Conservation (phyloP, 2,329 filamentous ascomycete species). For the Botrytis byssoidea region DNA sequence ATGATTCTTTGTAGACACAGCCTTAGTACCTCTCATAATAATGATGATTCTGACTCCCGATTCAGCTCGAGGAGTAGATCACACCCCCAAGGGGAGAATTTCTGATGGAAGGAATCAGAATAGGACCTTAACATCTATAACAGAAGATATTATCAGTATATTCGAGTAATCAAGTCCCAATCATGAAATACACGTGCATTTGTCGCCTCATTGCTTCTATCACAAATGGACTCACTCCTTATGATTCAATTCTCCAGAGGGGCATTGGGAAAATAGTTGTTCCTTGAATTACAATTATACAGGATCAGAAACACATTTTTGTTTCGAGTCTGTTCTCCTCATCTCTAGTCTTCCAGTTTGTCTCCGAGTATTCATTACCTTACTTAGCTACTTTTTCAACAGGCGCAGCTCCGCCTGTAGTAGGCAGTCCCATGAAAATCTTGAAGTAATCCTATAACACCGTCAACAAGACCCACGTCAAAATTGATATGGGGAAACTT, state of each 20-base stretch:
- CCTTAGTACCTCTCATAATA: too few species aligned
- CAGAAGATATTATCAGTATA: background rate
- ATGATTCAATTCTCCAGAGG: background rate
- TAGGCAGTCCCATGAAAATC: conserved; percentile 84
- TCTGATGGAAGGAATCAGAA: background rate
- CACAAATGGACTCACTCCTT: background rate
- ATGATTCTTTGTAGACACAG: too few species aligned
- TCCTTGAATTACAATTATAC: conserved; percentile 1
- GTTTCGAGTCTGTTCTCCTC: background rate
- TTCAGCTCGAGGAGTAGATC: background rate
- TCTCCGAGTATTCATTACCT: background rate
- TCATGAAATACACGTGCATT: background rate
- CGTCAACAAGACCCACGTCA: conserved; percentile 12
- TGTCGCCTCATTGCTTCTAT: background rate
- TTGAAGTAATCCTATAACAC: conserved; percentile 75
- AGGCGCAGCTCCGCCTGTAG: conserved; percentile 62
- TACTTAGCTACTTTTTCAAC: conserved; percentile 31
- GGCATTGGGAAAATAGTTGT: background rate
- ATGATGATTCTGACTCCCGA: background rate
- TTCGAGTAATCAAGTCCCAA: background rate
- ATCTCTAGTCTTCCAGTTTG: background rate
- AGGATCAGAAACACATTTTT: background rate
- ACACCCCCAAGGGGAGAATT: background rate
- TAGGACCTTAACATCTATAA: background rate
- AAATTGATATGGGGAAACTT: conserved; percentile 31